These are phyloP conservation scores for Naganishia antarctica DNA, from an alignment of 768 basidiomycete genomes.

Conservation along the genomic window DNA sequence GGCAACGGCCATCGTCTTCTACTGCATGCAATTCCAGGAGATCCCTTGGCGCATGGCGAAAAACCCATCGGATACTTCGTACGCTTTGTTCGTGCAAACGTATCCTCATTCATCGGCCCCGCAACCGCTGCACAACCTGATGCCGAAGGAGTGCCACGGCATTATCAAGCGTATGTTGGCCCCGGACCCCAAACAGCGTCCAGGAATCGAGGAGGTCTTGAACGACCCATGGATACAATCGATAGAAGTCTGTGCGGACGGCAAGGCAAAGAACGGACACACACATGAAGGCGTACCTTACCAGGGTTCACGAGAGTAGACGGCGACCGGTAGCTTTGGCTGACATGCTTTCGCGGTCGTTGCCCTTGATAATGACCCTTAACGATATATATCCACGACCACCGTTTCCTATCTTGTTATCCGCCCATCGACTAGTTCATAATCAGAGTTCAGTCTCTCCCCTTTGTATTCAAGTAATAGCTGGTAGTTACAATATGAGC, in stretches of 20 bases:
- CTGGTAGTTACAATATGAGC: slow-evolving; percentile 1
- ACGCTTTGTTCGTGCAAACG: slow-evolving; percentile 63
- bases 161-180: slow-evolving; percentile 91
- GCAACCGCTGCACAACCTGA: slow-evolving; percentile 77
- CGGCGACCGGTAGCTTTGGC: too few relatives aligned
- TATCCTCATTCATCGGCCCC: slow-evolving; percentile 55
- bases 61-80: slow-evolving; percentile 64
- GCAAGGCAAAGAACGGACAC: slow-evolving; percentile 38
- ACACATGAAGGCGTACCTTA: slow-evolving; percentile 35
- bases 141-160: slow-evolving; percentile 73
- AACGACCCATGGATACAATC: slow-evolving; percentile 70
- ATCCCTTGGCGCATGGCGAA: slow-evolving; percentile 97
- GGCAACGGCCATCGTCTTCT: slow-evolving; percentile 95
- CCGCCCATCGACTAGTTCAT: slow-evolving; percentile 2
- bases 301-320: not conserved
- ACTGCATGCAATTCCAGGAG: slow-evolving; percentile 94
- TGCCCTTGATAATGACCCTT: not conserved
- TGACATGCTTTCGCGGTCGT: too few relatives aligned
- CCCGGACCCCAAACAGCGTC: slow-evolving; percentile 75
- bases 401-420: not conserved
- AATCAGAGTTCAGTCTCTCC: not conserved
- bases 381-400: slow-evolving; percentile 9
- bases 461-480: slow-evolving; percentile 5
- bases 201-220: slow-evolving; percentile 73
- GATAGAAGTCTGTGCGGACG: slow-evolving; percentile 73